Evolutionary conservation across 345 rosid species (phyloP), one percentile per base, ranked within the genome.

Genomic region (Melastoma malabathricum): DNA sequence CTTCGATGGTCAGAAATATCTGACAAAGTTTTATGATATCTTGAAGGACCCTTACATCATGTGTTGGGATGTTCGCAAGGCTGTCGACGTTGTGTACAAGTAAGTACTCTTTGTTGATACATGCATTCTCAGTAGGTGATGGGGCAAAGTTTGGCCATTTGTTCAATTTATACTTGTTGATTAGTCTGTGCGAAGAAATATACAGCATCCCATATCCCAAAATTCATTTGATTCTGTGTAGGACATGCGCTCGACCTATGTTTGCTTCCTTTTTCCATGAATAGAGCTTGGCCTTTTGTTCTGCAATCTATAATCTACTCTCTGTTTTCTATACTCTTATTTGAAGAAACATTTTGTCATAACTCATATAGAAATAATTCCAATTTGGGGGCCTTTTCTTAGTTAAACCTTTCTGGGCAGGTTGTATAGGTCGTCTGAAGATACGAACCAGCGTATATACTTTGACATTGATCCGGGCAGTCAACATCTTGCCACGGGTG

Each of bases 11-110:
- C 6, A 27, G 31, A 27, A 27, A 27, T 27, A 27, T 27, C 31
- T 27, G 31, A 27, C 4, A 2, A 2, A 6, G 31, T 27, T 27
- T 27, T 27, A 27, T 27, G 31, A 27, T 64, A 43, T 46, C 47
- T 54, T 62, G 62, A 47, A 90, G 94, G 98, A 90, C 68, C 95
- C 98, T 51, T 90, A 84, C 65, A 84, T 92, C 54, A 70, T 84
- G 62, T 87, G 95, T 71, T 92, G 98, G 98, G 96, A 87, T 71
- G 59, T 92, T 48, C 76, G 96, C 39, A 82, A 82, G 68, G 62
- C 96, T 50, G 96, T 79, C 55, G 86, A 92, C 59, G 85, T 79
- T 55, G 89, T 92, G 29, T 92, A 81, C 71, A 92, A 92, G 93
- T 86, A 60, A 81, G 94, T 74, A 50, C 27, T 44, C 45, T 50